Base-by-base conservation (phyloP, 306 rosid genomes). In the Hippophae tibetana region DNA sequence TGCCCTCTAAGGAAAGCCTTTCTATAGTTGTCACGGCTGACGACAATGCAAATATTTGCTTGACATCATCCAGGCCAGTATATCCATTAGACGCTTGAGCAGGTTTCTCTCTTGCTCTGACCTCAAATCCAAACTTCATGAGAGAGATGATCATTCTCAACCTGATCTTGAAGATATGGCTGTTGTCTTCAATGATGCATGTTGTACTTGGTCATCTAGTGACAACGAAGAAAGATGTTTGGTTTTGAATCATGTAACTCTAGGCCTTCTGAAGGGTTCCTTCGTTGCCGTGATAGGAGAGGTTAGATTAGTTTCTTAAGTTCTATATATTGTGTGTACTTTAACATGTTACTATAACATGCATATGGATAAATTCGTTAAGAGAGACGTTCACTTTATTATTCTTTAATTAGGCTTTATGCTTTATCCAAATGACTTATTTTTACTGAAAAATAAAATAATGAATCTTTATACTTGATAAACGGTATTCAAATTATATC, bases 281-380 rank as follows among this genome's bases (percentile, higher is more conserved):
- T 85, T 87, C 75, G 69, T 85, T 74, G 95, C 83, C 12, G 70
- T 90, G 47, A 78, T 87, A 69, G 95, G 96, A 79, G 98, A 90
- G 96, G 98, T 87, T 61, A 74, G 81, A 59, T 55, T 61, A 61
- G 31, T 66, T 42, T 48, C 42, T 68, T 44, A 58, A 50, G 58
- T 72, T 63, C 45, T 64, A 18, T 18, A 18, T 18, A 18, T 18
- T 26, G 18, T 47, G 18, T 25, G n/a, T 18, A 2, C 13, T 48
- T 13, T 59, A 46, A 44, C 52, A 6, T 59, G 25, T 31, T 4
- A 31, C 38, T 31, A 31, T 4, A 2, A 31, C 38, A 31, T 31
- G 38, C 38, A 31, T 4, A 31, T 31, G 38, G 38, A 4, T 31
- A 31, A 31, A 4, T 31, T 31, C 5, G 0, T 31, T 31, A 31